Conservation (phyloP, 1,284 basidiomycete genomes). For the Inonotus hispidus region DNA sequence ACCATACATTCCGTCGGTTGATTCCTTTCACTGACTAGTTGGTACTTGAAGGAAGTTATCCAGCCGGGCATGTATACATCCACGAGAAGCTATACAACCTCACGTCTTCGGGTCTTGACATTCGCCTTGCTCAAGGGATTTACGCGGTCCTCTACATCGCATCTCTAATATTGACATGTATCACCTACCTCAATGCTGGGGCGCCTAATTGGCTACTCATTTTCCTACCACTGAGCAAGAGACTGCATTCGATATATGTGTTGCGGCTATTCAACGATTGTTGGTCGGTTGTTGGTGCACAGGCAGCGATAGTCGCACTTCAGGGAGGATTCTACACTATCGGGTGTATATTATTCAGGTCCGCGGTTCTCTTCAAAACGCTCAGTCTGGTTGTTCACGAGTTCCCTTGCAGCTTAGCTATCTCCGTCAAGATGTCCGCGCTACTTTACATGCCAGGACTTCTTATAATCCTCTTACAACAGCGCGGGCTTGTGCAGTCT, state of each 20-base stretch:
- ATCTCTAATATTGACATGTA: conserved; percentile 59
- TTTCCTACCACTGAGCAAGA: conserved; percentile 81
- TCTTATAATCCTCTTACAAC: conserved; percentile 74
- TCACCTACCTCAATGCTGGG: conserved; percentile 62
- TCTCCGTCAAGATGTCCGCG: conserved; percentile 96
- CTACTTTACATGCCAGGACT: conserved; percentile 90
- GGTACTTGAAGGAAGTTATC: conserved; percentile 60
- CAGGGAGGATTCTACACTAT: conserved; percentile 53
- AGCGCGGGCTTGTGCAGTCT: conserved; percentile 57
- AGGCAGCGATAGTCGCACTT: conserved; percentile 58
- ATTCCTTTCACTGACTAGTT: conserved; percentile 10
- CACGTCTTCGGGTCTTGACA: conserved; percentile 56
- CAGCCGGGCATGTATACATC: conserved; percentile 88
- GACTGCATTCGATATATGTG: conserved; percentile 91
- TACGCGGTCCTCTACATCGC: conserved; percentile 71
- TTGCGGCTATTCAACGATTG: conserved; percentile 96
- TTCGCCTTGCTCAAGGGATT: conserved; percentile 71
- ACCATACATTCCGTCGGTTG: background rate
- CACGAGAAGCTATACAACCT: conserved; percentile 70
- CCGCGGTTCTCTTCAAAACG: background rate
- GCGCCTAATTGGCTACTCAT: conserved; percentile 79
- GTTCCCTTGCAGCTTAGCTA: conserved; percentile 53
- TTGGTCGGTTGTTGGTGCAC: conserved; percentile 65
- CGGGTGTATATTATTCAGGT: conserved; percentile 70
- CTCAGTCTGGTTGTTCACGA: background rate